These are phyloP conservation scores for Sugiyamaella boreocaroliniensis DNA, from an alignment of 805 yeast species.

Conservation along the genomic window DNA sequence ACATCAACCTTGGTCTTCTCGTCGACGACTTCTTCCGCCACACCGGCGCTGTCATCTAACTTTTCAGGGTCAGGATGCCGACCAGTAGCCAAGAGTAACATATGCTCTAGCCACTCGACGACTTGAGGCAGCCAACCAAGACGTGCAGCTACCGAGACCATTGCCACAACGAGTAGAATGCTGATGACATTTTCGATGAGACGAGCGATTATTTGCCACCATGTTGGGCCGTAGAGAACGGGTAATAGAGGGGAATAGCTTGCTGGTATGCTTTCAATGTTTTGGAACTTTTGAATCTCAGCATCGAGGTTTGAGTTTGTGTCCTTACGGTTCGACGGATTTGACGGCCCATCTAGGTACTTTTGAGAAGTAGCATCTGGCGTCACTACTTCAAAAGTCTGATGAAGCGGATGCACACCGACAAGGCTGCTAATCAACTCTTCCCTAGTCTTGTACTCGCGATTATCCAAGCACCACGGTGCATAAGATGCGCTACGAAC, in stretches of 20 bases:
- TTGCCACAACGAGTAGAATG: conserved; percentile 27
- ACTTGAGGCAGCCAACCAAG: conserved; percentile 24
- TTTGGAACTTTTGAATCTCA: neutral
- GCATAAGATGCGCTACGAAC: conserved; percentile 76
- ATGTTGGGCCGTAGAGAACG: conserved; percentile 9
- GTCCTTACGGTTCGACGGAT: conserved; percentile 1
- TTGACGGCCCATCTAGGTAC: too few relatives aligned
- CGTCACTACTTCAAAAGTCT: too few relatives aligned
- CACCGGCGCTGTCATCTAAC: neutral
- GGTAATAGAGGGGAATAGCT: conserved; percentile 4
- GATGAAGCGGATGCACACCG: conserved; percentile 22
- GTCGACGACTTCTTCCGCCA: neutral
- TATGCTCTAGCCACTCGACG: conserved; percentile 18
- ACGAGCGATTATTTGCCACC: conserved; percentile 19
- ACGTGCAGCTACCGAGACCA: conserved; percentile 23
- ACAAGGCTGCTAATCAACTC: conserved; percentile 14
- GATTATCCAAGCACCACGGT: conserved; percentile 41
- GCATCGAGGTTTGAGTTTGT: neutral
- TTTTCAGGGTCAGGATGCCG: neutral
- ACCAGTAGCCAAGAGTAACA: conserved; percentile 6
- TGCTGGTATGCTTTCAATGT: neutral
- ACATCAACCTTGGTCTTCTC: neutral
- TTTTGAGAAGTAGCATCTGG: too few relatives aligned
- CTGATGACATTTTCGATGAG: conserved; percentile 38
- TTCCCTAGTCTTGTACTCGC: conserved; percentile 4